Conservation (phyloP, 2,329 filamentous ascomycete species). For the Knoxdaviesia capensis region DNA sequence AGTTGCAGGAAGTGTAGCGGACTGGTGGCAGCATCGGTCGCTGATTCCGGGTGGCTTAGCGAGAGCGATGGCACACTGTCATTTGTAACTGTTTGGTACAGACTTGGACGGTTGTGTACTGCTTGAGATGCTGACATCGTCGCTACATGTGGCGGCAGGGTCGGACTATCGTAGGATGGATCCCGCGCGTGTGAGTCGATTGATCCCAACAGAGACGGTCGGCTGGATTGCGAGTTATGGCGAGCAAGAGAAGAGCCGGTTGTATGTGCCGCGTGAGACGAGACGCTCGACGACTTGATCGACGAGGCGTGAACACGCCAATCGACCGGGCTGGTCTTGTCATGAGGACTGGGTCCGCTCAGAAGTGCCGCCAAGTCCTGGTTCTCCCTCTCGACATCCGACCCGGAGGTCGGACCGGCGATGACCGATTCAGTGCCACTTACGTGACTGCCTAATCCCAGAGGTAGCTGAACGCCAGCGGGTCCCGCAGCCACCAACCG, state of each 20-base stretch:
- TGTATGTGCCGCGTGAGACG: too few species aligned
- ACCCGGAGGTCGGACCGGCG: too few species aligned
- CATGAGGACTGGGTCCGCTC: too few species aligned
- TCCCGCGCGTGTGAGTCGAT: slow-evolving; percentile 18
- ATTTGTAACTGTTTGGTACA: slow-evolving; percentile 34
- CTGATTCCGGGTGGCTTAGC: slow-evolving; percentile 27
- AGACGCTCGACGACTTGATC: too few species aligned
- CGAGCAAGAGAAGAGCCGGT: slow-evolving; percentile 5
- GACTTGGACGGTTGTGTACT: slow-evolving; percentile 30
- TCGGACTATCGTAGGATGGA: slow-evolving; percentile 37
- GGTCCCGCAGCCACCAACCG: not conserved
- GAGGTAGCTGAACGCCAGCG: too few species aligned
- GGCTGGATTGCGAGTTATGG: slow-evolving; percentile 28
- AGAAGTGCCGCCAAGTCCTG: too few species aligned
- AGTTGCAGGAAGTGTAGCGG: too few species aligned
- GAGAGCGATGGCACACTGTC: slow-evolving; percentile 36
- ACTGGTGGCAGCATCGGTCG: slow-evolving; percentile 15
- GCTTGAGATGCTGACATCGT: slow-evolving; percentile 37
- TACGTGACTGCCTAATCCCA: too few species aligned
- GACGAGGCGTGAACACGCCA: too few species aligned
- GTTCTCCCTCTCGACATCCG: too few species aligned
- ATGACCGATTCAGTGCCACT: too few species aligned
- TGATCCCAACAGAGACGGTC: slow-evolving; percentile 27
- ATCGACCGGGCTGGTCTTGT: too few species aligned
- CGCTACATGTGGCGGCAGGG: slow-evolving; percentile 29